Percentiles rank a stretch among this genome's conserved stretches.
phyloP scores from a whole-genome alignment of 352 stramenopile genomes.

The Pythium plurisporium region DNA sequence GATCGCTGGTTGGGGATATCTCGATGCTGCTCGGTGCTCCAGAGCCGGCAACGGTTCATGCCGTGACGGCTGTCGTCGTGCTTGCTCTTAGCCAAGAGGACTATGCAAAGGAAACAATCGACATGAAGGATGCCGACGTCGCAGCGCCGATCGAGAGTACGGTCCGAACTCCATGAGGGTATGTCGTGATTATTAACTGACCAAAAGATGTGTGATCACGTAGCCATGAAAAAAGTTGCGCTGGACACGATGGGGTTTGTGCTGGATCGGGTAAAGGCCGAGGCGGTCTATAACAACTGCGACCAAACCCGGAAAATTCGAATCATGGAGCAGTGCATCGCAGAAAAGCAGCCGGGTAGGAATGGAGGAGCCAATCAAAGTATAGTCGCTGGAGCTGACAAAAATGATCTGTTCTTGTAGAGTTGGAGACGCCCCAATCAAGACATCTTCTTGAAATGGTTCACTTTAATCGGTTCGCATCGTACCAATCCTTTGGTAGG shows the following conservation, averaged over 20 bases:
- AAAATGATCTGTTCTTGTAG: not conserved
- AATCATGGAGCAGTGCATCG: not conserved
- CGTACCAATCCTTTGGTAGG: not conserved
- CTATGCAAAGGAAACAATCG: conserved; percentile 31
- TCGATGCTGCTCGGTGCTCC: conserved; percentile 17
- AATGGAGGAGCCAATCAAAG: not conserved
- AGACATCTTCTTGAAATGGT: not conserved
- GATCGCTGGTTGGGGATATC: conserved; percentile 16
- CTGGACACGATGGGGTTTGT: conserved; percentile 53
- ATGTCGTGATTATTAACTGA: no score
- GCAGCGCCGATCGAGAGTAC: conserved; percentile 26
- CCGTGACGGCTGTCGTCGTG: conserved; percentile 19
- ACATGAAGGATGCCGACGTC: conserved; percentile 31
- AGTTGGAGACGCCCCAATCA: conserved; percentile 4
- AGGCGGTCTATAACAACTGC: conserved; percentile 36
- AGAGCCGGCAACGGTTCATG: conserved; percentile 22
- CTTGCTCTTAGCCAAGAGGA: conserved; percentile 19
- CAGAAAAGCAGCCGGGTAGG: conserved; percentile 8
- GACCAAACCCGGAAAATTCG: conserved; percentile 25
- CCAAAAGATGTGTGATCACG: not conserved
- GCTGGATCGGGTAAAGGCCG: conserved; percentile 41
- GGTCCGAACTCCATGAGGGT: no score
- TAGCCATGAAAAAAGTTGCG: conserved; percentile 38
- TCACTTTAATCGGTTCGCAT: not conserved
- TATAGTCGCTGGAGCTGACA: not conserved